Evolutionary conservation across 306 rosid species (phyloP).

Genomic region (Herpetospermum pedunculosum): DNA sequence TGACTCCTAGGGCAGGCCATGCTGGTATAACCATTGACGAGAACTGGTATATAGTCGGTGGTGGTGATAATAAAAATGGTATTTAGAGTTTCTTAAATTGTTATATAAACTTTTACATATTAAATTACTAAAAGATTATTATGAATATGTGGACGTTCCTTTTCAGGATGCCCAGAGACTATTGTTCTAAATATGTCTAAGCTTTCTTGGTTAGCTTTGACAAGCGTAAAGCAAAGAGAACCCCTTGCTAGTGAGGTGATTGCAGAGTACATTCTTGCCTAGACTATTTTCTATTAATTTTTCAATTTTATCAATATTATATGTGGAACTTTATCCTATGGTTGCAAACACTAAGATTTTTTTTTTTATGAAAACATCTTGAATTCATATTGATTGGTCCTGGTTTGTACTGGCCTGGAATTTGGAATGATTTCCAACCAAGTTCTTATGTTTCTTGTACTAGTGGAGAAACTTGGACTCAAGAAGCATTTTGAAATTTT

Average conservation of each 20-base stretch:
- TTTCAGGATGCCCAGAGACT: constrained; percentile 87
- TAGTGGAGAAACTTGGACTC: not conserved
- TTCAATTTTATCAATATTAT: not conserved
- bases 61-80: constrained; percentile 94
- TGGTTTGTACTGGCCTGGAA: not conserved
- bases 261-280: constrained; percentile 12
- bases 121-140: not conserved
- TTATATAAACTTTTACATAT: not conserved
- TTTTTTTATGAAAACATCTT: not conserved
- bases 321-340: not conserved
- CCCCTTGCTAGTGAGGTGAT: constrained; percentile 96
- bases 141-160: constrained; percentile 15
- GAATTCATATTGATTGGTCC: not conserved
- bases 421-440: not conserved
- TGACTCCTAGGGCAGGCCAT: constrained; percentile 90
- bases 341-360: not conserved
- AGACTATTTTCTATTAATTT: not conserved
- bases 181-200: constrained; percentile 76
- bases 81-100: constrained; percentile 14
- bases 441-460: not conserved
- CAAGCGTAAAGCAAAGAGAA: constrained; percentile 69
- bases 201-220: constrained; percentile 73
- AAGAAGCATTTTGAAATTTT: not conserved
- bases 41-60: constrained; percentile 88
- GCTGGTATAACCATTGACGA: constrained; percentile 67